Conservation (phyloP, 345 rosid genomes). For the rapeseed (Brassica napus) region Da-Ae NC_063446.1:25813501-25814000, state of each 20-base stretch:
- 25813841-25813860: slow-evolving; percentile 83
- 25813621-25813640: slow-evolving; percentile 74
- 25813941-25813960: slow-evolving; percentile 75
- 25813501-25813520: slow-evolving; percentile 45
- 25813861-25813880: slow-evolving; percentile 74
- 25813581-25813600: slow-evolving; percentile 57
- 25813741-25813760: slow-evolving; percentile 84
- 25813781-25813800: slow-evolving; percentile 92
- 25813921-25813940: slow-evolving; percentile 90
- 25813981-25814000: slow-evolving; percentile 93
- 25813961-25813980: slow-evolving; percentile 99
- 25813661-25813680: slow-evolving; percentile 81
- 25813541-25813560: slow-evolving; percentile 63
- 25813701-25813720: slow-evolving; percentile 91
- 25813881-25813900: slow-evolving; percentile 90
- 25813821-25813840: slow-evolving; percentile 83
- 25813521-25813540: slow-evolving; percentile 51
- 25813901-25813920: slow-evolving; percentile 87
- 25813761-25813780: slow-evolving; percentile 72
- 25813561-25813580: slow-evolving; percentile 71
- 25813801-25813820: slow-evolving; percentile 73
- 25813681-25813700: slow-evolving; percentile 82
- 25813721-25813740: slow-evolving; percentile 72
- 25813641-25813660: slow-evolving; percentile 50
- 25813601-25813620: slow-evolving; percentile 75